A percentile compares a stretch with the other conserved stretches of the same genome.
phyloP scores from a whole-genome alignment of 1,284 basidiomycete genomes.

The Pascua sp. region DNA sequence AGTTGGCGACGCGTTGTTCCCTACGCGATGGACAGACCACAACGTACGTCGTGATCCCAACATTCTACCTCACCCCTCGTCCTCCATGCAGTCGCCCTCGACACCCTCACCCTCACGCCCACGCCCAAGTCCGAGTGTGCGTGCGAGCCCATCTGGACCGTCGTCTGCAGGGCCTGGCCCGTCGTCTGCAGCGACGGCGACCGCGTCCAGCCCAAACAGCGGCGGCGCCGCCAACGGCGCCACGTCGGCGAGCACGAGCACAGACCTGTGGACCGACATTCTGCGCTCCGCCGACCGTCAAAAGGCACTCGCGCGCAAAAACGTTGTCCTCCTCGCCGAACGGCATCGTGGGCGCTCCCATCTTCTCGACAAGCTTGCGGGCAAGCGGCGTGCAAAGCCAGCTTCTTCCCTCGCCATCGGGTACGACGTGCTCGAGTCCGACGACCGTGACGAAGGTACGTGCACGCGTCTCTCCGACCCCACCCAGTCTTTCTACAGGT shows the following conservation, averaged over 20 bases:
- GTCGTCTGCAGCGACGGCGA: neutral
- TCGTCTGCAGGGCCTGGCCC: neutral
- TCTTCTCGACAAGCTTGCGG: conserved; percentile 21
- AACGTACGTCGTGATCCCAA: no score
- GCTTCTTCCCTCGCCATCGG: conserved; percentile 71
- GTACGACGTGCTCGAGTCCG: conserved; percentile 81
- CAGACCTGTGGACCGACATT: conserved; percentile 83
- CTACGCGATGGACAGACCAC: no score
- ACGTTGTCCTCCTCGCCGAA: conserved; percentile 67
- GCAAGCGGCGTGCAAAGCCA: conserved; percentile 10
- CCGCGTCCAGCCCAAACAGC: neutral
- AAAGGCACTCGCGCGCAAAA: conserved; percentile 67
- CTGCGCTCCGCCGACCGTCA: conserved; percentile 79
- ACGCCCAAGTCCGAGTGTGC: no score
- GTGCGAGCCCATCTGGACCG: no score
- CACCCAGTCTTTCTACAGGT: neutral
- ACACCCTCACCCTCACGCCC: no score
- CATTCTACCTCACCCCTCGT: no score
- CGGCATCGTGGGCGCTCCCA: conserved; percentile 51
- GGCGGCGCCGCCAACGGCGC: neutral
- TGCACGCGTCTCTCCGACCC: conserved; percentile 11
- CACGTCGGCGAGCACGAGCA: neutral
- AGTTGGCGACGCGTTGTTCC: no score
- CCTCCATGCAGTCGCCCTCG: no score
- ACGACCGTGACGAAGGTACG: conserved; percentile 84